These are phyloP conservation scores for Pterocarpus macrocarpus DNA, from an alignment of 306 rosid species.

Conservation along the genomic window DNA sequence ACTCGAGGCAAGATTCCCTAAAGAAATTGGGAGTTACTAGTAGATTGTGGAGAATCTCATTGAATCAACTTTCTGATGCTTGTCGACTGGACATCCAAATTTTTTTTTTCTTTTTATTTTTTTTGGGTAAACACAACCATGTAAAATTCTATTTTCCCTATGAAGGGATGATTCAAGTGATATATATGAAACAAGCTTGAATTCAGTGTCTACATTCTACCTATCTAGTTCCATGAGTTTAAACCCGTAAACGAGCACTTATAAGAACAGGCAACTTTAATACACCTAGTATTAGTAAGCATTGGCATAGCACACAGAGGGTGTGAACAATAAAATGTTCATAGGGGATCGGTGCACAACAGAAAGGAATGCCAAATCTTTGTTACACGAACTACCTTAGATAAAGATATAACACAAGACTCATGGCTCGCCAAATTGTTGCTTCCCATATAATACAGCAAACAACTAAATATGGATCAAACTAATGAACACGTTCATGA, in stretches of 20 bases:
- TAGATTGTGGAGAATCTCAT: not conserved
- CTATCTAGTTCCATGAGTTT: not conserved
- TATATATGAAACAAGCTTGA: not conserved
- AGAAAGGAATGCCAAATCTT: not conserved
- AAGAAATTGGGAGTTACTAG: not conserved
- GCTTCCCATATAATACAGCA: not conserved
- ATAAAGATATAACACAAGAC: not conserved
- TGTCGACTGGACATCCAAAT: not conserved
- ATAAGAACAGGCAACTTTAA: not conserved
- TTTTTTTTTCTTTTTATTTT: too few species aligned
- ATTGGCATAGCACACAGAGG: not conserved
- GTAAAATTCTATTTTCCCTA: not conserved
- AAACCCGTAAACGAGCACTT: not conserved
- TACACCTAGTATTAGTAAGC: not conserved
- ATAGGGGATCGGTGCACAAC: not conserved
- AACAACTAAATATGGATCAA: not conserved
- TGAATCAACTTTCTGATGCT: conserved; percentile 1
- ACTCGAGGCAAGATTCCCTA: not conserved
- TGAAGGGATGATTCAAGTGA: not conserved
- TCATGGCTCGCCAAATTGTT: conserved; percentile 1
- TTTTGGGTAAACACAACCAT: not conserved
- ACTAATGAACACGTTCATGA: not conserved
- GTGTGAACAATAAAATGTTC: too few species aligned
- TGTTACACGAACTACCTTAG: not conserved
- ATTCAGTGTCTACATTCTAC: not conserved